Evolutionary conservation across 2,329 filamentous ascomycete species (phyloP), one percentile per base, ranked within the genome.

Genomic region (Aspergillus sp.): DNA sequence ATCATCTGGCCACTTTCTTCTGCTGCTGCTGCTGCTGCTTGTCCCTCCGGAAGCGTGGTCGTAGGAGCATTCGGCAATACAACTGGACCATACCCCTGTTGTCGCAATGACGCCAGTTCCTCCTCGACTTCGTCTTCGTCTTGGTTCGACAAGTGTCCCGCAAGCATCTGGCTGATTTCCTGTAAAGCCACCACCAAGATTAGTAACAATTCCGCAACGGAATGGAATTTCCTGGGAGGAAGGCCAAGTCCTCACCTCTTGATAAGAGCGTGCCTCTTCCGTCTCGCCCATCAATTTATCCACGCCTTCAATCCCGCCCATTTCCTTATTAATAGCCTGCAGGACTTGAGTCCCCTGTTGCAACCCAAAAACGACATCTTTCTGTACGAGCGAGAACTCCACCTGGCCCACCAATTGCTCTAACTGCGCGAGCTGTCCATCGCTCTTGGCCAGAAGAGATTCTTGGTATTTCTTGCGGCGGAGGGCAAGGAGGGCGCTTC

Each of bases 81-180:
- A 33, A 57, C 52, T 4, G 64, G 55, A 5, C 63, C 65, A 19
- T 19, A 19, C 19, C 19, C 19, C 19, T 19, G 19, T 27, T 58
- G 53, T 66, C 90, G 86, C 54, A 98, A 75, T 1, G 83, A 84
- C 46, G 86, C 88, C 44, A 98, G 74, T 71, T 98, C 93, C 61
- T 96, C 90, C 65, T 98, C 93, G 32, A 98, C 93, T 61, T 96
- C 93, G 62, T 97, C 91, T 67, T 98, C 93, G 68, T 98, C 93
- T 60, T 94, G 86, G 61, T 89, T 93, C 9, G 89, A 88, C 73
- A 98, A 90, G 57, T 84, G 82, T 8, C 86, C 86, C 32, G 84
- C 86, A 2, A 98, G 80, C 79, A 96, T 86, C 43, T 94, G 88
- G 69, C 85, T 93, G 57, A 98, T 80, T 73, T 98, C 91, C 86